Evolutionary conservation across 108 stramenopile genomes (phyloP).

Genomic region (Bacterosira constricta): DNA sequence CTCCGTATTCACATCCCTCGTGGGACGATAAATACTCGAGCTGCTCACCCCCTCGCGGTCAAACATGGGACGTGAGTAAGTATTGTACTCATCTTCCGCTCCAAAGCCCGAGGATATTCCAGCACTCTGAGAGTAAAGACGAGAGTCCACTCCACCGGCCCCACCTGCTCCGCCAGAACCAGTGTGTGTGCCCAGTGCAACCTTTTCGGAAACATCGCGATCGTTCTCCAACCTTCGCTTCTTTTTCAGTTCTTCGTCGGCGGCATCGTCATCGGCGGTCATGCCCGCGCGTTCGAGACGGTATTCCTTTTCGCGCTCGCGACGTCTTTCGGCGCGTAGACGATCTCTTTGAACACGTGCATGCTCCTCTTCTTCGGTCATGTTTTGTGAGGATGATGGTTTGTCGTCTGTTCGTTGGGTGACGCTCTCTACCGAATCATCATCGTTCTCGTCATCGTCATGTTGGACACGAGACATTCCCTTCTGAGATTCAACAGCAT

Average conservation of each 20-base stretch:
- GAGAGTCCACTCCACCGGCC: constrained; percentile 89
- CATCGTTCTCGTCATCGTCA: constrained; percentile 38
- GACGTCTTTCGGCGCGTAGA: constrained; percentile 85
- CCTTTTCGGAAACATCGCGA: constrained; percentile 97
- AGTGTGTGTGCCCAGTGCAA: constrained; percentile 96
- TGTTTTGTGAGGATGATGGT: neutral
- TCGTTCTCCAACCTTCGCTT: constrained; percentile 90
- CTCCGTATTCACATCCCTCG: constrained; percentile 70
- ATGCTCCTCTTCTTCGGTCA: constrained; percentile 63
- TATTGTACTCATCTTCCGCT: constrained; percentile 97
- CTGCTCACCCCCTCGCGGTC: constrained; percentile 85
- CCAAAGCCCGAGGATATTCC: constrained; percentile 98
- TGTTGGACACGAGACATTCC: neutral
- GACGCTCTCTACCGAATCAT: constrained; percentile 41
- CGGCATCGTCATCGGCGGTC: constrained; percentile 31
- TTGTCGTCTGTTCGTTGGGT: neutral
- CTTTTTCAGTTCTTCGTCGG: constrained; percentile 54
- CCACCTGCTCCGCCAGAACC: constrained; percentile 72
- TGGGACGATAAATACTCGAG: constrained; percentile 92
- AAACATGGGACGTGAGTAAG: constrained; percentile 93
- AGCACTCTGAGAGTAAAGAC: constrained; percentile 94
- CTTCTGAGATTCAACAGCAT: neutral
- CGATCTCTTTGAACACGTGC: constrained; percentile 92
- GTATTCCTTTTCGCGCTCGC: constrained; percentile 94
- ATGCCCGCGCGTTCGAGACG: constrained; percentile 86